These are phyloP conservation scores for Diaporthe helianthi DNA, from an alignment of 2,329 filamentous ascomycete species.

Conservation along the genomic window DNA sequence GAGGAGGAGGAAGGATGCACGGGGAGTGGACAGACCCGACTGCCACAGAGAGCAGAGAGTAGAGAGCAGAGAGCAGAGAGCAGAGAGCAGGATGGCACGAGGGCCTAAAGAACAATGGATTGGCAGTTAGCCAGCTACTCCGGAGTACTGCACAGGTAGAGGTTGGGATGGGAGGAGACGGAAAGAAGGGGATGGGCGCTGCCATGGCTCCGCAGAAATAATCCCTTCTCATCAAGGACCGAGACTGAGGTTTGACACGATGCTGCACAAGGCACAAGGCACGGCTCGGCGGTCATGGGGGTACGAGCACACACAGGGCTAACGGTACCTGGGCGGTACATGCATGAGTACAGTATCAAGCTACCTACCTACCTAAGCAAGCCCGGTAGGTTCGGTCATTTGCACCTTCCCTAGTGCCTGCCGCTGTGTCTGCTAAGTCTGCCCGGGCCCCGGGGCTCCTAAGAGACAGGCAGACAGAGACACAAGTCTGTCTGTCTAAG, in stretches of 20 bases:
- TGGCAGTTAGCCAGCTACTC: background rate
- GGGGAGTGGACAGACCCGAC: background rate
- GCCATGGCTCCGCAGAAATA: background rate
- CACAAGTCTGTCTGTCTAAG: background rate
- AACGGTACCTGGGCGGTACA: constrained; percentile 14
- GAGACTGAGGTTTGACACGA: constrained; percentile 21
- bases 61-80: background rate
- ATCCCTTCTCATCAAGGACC: background rate
- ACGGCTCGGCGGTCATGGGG: background rate
- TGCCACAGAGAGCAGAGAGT: background rate
- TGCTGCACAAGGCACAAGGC: background rate
- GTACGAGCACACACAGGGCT: background rate
- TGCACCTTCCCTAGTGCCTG: constrained; percentile 16
- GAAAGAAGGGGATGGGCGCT: background rate
- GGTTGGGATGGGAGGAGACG: background rate
- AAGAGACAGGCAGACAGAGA: background rate
- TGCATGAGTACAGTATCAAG: background rate
- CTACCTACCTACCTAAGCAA: background rate
- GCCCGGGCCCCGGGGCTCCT: too few species aligned
- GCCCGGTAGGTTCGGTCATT: constrained; percentile 21
- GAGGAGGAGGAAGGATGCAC: too few species aligned
- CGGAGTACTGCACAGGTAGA: background rate
- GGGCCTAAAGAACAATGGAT: background rate
- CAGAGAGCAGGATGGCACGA: too few species aligned
- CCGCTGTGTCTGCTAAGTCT: background rate